Base-by-base conservation (phyloP, 371 early-diverging fungal genomes). In the Lichtheimia ornata region DNA sequence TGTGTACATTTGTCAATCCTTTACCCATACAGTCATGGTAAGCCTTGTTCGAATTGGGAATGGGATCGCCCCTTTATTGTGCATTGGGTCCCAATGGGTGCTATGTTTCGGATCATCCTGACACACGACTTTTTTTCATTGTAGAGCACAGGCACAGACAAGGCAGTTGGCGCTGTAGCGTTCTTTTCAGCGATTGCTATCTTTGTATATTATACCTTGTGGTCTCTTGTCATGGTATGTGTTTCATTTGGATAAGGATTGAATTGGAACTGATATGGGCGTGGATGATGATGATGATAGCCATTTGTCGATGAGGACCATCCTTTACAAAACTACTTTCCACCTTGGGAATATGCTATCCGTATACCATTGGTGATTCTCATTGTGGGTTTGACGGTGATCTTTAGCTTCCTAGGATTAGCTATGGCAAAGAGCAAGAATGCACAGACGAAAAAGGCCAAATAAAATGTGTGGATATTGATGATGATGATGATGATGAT, bases 261-360 rank as follows among this genome's bases (percentile, higher is more conserved):
- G n/a, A n/a, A n/a, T n/a, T n/a, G n/a, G n/a, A n/a, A n/a, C 28
- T 17, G 28, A n/a, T 40, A 41, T 30, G 47, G 11, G n/a, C n/a
- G n/a, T n/a, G n/a, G n/a, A n/a, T n/a, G n/a, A 6, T 4, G 50
- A 4, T n/a, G 15, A 9, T 15, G 53, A 53, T 62, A 94, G 94
- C 97, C 97, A n/a, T 95, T 97, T 72, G 92, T 95, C 20, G 94
- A 94, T 64, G 86, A 85, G 65, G 86, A 86, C 42, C 93, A 94
- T 77, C 85, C 87, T 7, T 73, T 90, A 25, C 93, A 92, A 53
- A 73, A 71, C 47, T 91, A 86, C 64, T 97, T 97, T 71, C 95
- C 93, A 30, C 83, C 87, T 7, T 87, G 90, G 66, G 85, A 88
- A 72, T 93, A 91, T 70, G 95, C 95, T 9, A 92, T 97, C 61